Evolutionary conservation across 1,284 basidiomycete genomes (phyloP).

Genomic region (Meira miltonrushii): DNA sequence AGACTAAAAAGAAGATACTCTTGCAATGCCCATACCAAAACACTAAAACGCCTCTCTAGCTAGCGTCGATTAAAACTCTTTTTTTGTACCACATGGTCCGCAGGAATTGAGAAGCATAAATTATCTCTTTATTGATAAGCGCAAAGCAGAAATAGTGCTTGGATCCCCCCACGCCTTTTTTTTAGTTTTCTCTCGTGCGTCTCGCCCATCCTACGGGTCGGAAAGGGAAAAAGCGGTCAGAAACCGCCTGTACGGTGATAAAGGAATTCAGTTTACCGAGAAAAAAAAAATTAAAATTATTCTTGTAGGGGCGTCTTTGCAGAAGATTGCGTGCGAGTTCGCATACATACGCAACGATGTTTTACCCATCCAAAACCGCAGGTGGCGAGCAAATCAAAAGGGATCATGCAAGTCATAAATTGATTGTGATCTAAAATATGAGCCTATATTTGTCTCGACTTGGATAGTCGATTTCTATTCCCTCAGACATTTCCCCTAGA

Average conservation of each 20-base stretch:
- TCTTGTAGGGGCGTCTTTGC: background rate
- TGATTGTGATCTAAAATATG: no score
- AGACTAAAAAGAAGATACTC: background rate
- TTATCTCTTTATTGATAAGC: background rate
- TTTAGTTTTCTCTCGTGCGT: background rate
- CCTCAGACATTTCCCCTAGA: no score
- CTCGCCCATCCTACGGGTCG: no score
- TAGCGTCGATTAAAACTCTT: no score
- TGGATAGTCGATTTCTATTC: no score
- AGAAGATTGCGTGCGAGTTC: background rate
- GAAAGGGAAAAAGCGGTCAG: no score
- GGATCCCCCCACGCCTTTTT: background rate
- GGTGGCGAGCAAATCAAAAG: no score
- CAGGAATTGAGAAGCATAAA: background rate
- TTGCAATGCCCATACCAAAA: background rate
- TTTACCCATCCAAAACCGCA: no score
- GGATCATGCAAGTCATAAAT: no score
- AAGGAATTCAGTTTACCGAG: background rate
- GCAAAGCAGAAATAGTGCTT: background rate
- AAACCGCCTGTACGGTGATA: background rate
- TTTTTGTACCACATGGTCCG: background rate
- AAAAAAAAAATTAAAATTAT: background rate
- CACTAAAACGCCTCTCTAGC: background rate
- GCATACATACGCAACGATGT: no score
- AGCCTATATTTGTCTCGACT: no score